Base-by-base conservation (phyloP, 257 asterid species). In the Plectranthus barbatus region DNA sequence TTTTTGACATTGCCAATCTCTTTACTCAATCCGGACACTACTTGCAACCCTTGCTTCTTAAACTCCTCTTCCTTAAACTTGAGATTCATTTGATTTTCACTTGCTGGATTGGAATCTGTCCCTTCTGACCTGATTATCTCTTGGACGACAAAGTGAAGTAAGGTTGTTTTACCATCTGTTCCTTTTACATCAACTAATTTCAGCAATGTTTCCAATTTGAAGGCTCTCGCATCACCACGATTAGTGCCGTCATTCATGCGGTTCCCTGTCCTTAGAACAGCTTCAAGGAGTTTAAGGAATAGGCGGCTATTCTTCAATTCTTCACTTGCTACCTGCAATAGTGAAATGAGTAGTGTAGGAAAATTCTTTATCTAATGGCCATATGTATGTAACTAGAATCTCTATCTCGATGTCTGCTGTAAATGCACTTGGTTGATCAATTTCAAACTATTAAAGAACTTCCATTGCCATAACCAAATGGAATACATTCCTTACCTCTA, bases 91-190 rank as follows among this genome's bases (percentile, higher is more conserved):
- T 68, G 69, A 17, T 5, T 51, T 50, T 74, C 83, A 10, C 29
- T 74, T n/a, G 70, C 20, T 4, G 74, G 68, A 49, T 78, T 81
- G 20, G 88, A 74, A 62, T 56, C 75, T 23, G 76, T 76, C 26
- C 84, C 91, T 77, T 90, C 95, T 14, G 97, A 80, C 78, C 99
- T 72, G 73, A 86, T 83, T 21, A 93, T 87, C 83, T 90, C 99
- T 73, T 93, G 97, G 66, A 93, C 99, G 1, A 93, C 99, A 71
- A 93, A 90, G 79, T 93, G 99, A 46, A 93, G 96, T 71, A 93
- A 78, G 7, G 96, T 93, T 37, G 99, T 93, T 79, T 84, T 86
- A 24, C 99, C 99, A 33, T 93, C 99, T 6, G 94, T 81, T 64
- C 96, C 99, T 75, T 93, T 93, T 58, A 93, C 69, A 41, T 93